Base-by-base conservation (phyloP, 306 rosid species). In the Pyrus betulifolia region DNA sequence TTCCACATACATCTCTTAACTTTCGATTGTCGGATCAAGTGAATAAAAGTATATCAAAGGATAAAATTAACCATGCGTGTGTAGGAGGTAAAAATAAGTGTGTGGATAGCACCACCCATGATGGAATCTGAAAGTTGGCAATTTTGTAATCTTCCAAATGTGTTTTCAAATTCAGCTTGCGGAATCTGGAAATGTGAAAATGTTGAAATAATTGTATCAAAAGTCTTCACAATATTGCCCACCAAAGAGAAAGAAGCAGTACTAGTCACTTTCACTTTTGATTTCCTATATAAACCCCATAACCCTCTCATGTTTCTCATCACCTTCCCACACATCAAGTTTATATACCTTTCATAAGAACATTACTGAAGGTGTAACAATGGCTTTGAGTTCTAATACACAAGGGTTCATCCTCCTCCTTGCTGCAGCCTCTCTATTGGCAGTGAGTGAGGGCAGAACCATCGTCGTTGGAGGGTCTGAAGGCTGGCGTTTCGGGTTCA, bases 401-500 rank as follows among this genome's bases (percentile, higher is more conserved):
- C 76, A 76, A 40, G 81, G 79, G 46, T 61, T 71, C 78, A 8
- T 82, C 63, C 67, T 83, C 18, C 72, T 87, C 61, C 52, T 84
- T 15, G 68, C 70, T 74, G 79, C 82, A 4, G 82, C 70, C 7
- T 84, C 72, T 44, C 11, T 77, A 5, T 38, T 70, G 57, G 75
- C 71, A 18, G 78, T 59, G 11, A 52, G 81, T 44, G 76, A 88
- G 10, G 81, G 79, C 54, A 74, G 81, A 72, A 85, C 75, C 82
- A 61, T 88, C 12, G 74, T 81, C 15, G 96, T 87, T 57, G 96
- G 96, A 79, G 93, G 87, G 71, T 70, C 89, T 1, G 67, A 91
- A 64, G 96, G 96, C 1, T 91, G 93, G 93, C 87, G 80, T 55
- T 86, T 67, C 0, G 90, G 96, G 55, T 86, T 84, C 14, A 91